These are phyloP conservation scores for Ilyonectria destructans DNA, from an alignment of 2,329 filamentous ascomycete species.

Conservation along the genomic window DNA sequence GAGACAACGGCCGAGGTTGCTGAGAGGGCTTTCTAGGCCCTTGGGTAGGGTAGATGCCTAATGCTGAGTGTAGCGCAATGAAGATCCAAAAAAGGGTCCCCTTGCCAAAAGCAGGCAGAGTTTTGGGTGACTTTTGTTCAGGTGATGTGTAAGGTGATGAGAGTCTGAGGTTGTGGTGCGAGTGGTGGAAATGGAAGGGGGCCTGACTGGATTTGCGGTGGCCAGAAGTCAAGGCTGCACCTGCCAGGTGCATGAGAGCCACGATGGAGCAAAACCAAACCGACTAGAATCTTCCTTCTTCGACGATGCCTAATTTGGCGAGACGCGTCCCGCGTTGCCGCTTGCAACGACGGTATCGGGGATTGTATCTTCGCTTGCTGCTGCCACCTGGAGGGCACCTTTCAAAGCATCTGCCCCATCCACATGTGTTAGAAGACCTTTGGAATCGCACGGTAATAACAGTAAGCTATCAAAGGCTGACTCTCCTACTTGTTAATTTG, in stretches of 20 bases:
- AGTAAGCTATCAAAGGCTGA: neutral
- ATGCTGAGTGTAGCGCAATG: conserved; percentile 48
- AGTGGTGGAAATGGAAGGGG: conserved; percentile 6
- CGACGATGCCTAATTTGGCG: neutral
- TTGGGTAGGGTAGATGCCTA: conserved; percentile 44
- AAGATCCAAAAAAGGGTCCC: conserved; percentile 47
- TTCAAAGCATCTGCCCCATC: neutral
- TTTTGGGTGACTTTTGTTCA: conserved; percentile 2
- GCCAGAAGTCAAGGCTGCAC: neutral
- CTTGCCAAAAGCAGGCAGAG: conserved; percentile 31
- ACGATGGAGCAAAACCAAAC: neutral
- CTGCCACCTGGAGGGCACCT: neutral
- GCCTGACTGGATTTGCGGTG: neutral
- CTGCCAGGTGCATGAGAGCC: conserved; percentile 5
- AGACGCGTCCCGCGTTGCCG: neutral
- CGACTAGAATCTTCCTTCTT: conserved; percentile 3
- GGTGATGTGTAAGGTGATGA: conserved; percentile 29
- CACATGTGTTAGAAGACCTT: too few relatives aligned
- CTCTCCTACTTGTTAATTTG: neutral
- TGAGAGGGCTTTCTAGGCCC: conserved; percentile 33
- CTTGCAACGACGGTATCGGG: neutral
- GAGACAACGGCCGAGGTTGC: neutral
- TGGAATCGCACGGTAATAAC: too few relatives aligned
- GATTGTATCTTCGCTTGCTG: neutral
- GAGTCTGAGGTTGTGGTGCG: conserved; percentile 14